Evolutionary conservation across 768 basidiomycete genomes (phyloP), one percentile per base, ranked within the genome.

Genomic region (Kwoniella botswanensis): DNA sequence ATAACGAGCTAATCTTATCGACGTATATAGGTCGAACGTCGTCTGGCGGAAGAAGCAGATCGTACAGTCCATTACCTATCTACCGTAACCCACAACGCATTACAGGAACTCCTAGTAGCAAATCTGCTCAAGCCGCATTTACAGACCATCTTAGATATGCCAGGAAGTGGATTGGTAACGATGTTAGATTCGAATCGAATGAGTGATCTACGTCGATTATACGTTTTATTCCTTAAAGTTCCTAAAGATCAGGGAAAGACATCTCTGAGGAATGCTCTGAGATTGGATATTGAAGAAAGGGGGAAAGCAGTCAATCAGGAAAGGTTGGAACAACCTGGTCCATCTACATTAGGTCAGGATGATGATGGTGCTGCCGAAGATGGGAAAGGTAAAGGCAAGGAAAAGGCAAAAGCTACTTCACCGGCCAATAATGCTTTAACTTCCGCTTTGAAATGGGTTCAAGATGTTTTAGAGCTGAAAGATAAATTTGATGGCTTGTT

Each of bases 381-480:
- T 42, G 70, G 50, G 4, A 54, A 54, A 50, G 68, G 55, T 6
- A 82, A 82, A 76, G 87, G 83, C 65, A 88, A 86, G 58, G 55
- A 63, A 18, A 68, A 71, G 52, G 60, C n/a, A 24, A 54, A 26
- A 54, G 21, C 65, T 0, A 53, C 58, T 15, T 55, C 67, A 13
- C 63, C 70, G 26, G 77, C 76, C 17, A 79, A 76, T 0, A 76
- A 85, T 69, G 84, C 89, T 0, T 83, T 90, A 22, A 82, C 85
- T 13, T 77, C 88, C 35, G 97, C 96, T 4, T 85, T 96, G 65
- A 90, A 89, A 80, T 99, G 97, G 97, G 96, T 98, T 0, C 90
- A 96, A 82, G 90, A 91, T 74, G 91, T 97, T 17, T 86, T 99
- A 13, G 89, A 90, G 71, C 86, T 98, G 66, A 98, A 98, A 84